Percentiles rank a stretch among this genome's conserved stretches.
phyloP scores from a whole-genome alignment of 495 filamentous ascomycete species.

The Parathielavia hyrcaniae region DNA sequence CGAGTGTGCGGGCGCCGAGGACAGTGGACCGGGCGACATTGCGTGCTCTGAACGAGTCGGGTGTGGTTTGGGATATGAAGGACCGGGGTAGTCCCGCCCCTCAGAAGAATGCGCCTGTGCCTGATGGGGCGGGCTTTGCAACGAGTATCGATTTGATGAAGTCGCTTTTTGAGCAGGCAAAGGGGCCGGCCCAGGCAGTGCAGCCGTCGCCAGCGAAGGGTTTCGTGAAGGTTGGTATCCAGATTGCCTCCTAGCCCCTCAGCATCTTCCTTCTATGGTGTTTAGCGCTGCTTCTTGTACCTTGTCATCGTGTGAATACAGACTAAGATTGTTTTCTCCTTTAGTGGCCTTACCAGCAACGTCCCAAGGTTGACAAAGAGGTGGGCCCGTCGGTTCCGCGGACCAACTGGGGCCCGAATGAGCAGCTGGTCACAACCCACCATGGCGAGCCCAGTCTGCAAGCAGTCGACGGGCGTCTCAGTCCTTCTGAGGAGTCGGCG shows the following conservation, averaged over 20 bases:
- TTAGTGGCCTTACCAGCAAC: slow-evolving; percentile 84
- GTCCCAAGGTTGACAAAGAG: slow-evolving; percentile 56
- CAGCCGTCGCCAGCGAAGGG: slow-evolving; percentile 39
- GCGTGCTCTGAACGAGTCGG: slow-evolving; percentile 45
- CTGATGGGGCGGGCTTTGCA: slow-evolving; percentile 55
- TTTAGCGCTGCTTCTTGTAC: slow-evolving; percentile 31
- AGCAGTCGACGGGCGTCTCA: slow-evolving; percentile 18
- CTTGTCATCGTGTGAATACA: slow-evolving; percentile 34
- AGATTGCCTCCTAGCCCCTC: slow-evolving; percentile 57
- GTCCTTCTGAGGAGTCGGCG: slow-evolving; percentile 10
- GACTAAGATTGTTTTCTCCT: slow-evolving; percentile 39
- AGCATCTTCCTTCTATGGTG: slow-evolving; percentile 29
- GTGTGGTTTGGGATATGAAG: slow-evolving; percentile 32
- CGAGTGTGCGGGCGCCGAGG: slow-evolving; percentile 85
- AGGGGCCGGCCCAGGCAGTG: slow-evolving; percentile 37
- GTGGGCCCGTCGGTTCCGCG: slow-evolving; percentile 56
- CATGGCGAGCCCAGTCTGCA: slow-evolving; percentile 25
- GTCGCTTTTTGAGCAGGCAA: slow-evolving; percentile 68
- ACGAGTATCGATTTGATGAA: slow-evolving; percentile 90
- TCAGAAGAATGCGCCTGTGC: slow-evolving; percentile 33
- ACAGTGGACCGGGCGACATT: slow-evolving; percentile 59
- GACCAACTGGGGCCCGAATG: slow-evolving; percentile 71
- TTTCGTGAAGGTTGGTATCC: slow-evolving; percentile 48
- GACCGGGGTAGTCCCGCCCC: slow-evolving; percentile 34
- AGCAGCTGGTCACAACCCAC: slow-evolving; percentile 59